Evolutionary conservation across 441 rosid species (phyloP).

Genomic region (Populus hybrid): DNA sequence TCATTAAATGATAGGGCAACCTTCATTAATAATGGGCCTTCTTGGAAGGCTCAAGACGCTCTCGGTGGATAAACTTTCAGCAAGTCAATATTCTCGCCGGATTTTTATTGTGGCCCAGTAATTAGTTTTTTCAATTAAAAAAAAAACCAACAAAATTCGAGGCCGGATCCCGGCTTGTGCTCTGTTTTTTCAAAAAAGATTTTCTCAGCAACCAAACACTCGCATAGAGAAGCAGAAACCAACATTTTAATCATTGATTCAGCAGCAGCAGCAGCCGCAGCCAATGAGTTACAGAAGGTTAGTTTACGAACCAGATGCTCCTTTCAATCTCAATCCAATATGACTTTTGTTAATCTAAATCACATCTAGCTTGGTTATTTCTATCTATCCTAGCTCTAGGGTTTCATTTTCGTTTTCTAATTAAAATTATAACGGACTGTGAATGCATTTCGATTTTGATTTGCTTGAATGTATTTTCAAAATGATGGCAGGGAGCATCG

Average conservation of each 20-base stretch:
- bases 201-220: slow-evolving; percentile 2
- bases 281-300: slow-evolving; percentile 25
- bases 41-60: background rate
- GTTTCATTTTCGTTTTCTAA: background rate
- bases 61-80: too few species aligned
- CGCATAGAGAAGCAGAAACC: background rate
- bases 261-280: background rate
- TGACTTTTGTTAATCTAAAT: too few species aligned
- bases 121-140: background rate
- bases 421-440: background rate
- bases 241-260: background rate
- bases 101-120: too few species aligned
- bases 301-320: background rate
- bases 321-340: background rate
- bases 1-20: too few species aligned
- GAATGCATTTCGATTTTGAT: background rate
- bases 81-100: too few species aligned
- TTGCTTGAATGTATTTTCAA: background rate
- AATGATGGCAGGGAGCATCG: slow-evolving; percentile 57
- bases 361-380: background rate
- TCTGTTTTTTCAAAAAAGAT: background rate
- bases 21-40: too few species aligned
- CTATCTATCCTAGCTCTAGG: background rate
- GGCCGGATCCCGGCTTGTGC: background rate
- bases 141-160: background rate